Evolutionary conservation across 768 basidiomycete genomes (phyloP), one percentile per base, ranked within the genome.

Genomic region (Lactarius trivialis): DNA sequence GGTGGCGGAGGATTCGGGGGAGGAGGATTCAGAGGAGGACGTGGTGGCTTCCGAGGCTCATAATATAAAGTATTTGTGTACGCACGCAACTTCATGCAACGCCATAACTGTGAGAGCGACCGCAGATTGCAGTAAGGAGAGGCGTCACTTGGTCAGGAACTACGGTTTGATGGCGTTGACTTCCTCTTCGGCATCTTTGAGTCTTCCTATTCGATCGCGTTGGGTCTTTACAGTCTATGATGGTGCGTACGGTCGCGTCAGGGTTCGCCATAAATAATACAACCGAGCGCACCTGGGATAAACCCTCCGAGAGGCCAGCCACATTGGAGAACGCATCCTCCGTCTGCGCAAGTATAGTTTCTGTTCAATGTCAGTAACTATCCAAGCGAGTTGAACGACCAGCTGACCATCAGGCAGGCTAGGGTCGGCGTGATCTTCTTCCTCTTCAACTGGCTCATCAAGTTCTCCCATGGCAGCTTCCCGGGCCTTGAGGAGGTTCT

Each of bases 11-110:
- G 76, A 50, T 71, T 75, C 28, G 71, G 75, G 34, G 68, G 77
- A 15, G 74, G 79, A 21, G n/a, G n/a, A 50, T 71, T 75, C 28
- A 72, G 75, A 36, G 68, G 77, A 15, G 74, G 79, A 21, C 68
- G 76, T 48, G 74, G 80, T 58, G 73, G 79, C n/a, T 81, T 75
- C 70, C 77, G 82, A 70, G 81, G 83, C 45, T 82, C 75, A 72
- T 82, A 75, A 71, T 34, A 28, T 26, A 17, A 26, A 2, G 28
- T 32, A 33, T n/a, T n/a, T 15, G 30, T 34, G 34, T 36, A 36
- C 9, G 28, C n/a, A 41, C 15, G 9, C 24, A 9, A 52, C 50
- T 24, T 34, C 9, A 19, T 17, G 15, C 30, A n/a, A 14, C 21
- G 36, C 43, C 41, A 41, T 30, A 49, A 17, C n/a, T 28, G 32